A percentile compares a stretch with the other conserved stretches of the same genome.
Evolutionary conservation across 306 rosid genomes (phyloP).

Genomic region (Cucurbita maxima): DNA sequence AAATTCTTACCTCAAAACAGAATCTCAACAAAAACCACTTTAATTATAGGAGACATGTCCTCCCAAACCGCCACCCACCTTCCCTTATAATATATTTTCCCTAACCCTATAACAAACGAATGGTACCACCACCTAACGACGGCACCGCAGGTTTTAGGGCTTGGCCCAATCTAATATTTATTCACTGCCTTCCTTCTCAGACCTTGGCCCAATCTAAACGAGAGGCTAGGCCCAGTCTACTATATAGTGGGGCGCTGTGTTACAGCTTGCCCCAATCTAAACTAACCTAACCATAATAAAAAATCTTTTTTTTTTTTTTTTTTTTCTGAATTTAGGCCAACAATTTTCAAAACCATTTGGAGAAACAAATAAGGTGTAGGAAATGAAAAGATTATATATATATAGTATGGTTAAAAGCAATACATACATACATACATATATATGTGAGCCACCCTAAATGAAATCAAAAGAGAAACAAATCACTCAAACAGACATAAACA

Average conservation of each 20-base stretch:
- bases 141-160: background rate
- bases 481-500: background rate
- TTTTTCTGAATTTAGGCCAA: too few relatives aligned
- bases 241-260: too few relatives aligned
- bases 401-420: background rate
- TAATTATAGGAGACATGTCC: background rate
- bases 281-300: too few relatives aligned
- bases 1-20: background rate
- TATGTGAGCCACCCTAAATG: slow-evolving; percentile 1
- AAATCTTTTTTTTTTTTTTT: too few relatives aligned
- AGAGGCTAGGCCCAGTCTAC: too few relatives aligned
- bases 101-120: too few relatives aligned
- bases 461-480: background rate
- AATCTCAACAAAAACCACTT: background rate
- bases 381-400: background rate
- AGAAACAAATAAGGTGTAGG: background rate
- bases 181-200: background rate
- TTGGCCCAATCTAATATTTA: background rate
- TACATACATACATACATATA: background rate
- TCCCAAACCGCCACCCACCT: background rate
- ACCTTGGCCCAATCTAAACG: background rate
- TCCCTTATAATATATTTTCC: background rate
- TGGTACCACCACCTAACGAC: background rate
- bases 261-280: too few relatives aligned
- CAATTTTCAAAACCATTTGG: too few relatives aligned